A percentile compares a stretch with the other conserved stretches of the same genome.
Conservation (phyloP, 2,329 filamentous ascomycete genomes). For the Cordyceps tenuipes region DNA sequence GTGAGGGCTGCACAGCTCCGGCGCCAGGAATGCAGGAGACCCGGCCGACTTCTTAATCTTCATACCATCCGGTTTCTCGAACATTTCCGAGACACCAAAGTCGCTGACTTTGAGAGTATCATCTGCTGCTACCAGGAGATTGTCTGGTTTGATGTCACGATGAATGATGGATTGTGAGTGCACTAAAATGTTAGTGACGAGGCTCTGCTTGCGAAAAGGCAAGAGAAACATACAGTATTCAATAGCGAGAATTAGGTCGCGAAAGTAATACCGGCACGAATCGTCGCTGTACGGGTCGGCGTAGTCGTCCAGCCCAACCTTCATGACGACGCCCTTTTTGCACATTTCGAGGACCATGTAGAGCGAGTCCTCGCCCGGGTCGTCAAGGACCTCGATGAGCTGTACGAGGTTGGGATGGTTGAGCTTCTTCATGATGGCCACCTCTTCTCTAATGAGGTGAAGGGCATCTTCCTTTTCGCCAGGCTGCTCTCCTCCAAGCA, state of each 20-base stretch:
- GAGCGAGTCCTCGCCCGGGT: conserved; percentile 87
- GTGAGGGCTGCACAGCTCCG: conserved; percentile 83
- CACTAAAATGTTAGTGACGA: conserved; percentile 39
- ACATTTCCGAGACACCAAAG: conserved; percentile 99
- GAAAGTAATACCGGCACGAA: conserved; percentile 81
- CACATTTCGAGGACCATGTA: conserved; percentile 99
- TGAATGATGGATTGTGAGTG: conserved; percentile 94
- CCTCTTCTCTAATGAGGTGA: conserved; percentile 87
- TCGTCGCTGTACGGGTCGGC: conserved; percentile 78
- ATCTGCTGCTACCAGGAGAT: conserved; percentile 80
- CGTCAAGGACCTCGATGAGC: conserved; percentile 88
- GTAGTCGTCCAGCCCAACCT: conserved; percentile 76
- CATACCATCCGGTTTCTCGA: conserved; percentile 79
- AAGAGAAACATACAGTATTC: conserved; percentile 63
- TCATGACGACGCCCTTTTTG: conserved; percentile 96
- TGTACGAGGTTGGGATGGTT: conserved; percentile 91
- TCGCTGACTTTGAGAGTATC: conserved; percentile 96
- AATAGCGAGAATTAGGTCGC: conserved; percentile 87
- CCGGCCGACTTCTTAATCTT: conserved; percentile 87
- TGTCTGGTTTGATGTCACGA: conserved; percentile 96
- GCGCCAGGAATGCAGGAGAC: conserved; percentile 88
- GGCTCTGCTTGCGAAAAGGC: neutral
- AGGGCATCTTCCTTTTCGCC: conserved; percentile 63
- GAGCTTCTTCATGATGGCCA: conserved; percentile 98
- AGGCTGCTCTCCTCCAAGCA: conserved; percentile 23